Base-by-base conservation (phyloP, 495 filamentous ascomycete genomes). In the Articulospora tetracladia region DNA sequence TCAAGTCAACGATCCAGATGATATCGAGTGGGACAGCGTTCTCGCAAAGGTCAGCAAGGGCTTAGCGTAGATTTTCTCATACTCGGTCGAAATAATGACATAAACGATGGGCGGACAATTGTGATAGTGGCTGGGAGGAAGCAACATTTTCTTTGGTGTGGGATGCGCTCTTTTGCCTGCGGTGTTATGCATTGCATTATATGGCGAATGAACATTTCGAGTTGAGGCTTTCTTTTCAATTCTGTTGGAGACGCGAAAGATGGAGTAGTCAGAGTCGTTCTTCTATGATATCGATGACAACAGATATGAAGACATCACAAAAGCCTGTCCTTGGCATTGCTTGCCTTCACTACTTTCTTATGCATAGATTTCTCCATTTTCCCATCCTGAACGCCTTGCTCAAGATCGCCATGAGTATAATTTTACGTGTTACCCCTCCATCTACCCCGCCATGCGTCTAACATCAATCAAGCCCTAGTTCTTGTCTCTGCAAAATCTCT, bases 1-100 rank as follows among this genome's bases (percentile, higher is more conserved):
- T 67, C 95, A 98, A 79, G 94, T 92, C 75, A 96, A 96, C 74
- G 91, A 96, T 72, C 80, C 80, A 67, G 85, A 88, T 71, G 95
- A 97, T 67, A 89, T 98, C 68, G 92, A 95, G 76, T 89, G 85
- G 75, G 87, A 89, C 64, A 82, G 81, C 60, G 78, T 98, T 67
- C 78, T 96, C 66, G 79, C 77, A 72, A 84, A 86, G 58, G 88
- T 92, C 75, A 89, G 85, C 84, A 93, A 92, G 82, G 89, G 88
- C 55, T 63, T 76, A 44, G 78, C 79, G 61, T 69, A 64, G 52
- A 60, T 55, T 1, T 3, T 27, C 22, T 47, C 19, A 1, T 32
- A 32, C 24, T 3, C 10, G 34, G 25, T 39, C 50, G 20, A 34
- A 41, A 34, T 36, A 52, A 32, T 51, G 17, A 59, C 41, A 24